A percentile compares a stretch with the other conserved stretches of the same genome.
These are phyloP conservation scores for Termitomyces sp. DNA, from an alignment of 768 basidiomycete genomes.

Conservation along the genomic window DNA sequence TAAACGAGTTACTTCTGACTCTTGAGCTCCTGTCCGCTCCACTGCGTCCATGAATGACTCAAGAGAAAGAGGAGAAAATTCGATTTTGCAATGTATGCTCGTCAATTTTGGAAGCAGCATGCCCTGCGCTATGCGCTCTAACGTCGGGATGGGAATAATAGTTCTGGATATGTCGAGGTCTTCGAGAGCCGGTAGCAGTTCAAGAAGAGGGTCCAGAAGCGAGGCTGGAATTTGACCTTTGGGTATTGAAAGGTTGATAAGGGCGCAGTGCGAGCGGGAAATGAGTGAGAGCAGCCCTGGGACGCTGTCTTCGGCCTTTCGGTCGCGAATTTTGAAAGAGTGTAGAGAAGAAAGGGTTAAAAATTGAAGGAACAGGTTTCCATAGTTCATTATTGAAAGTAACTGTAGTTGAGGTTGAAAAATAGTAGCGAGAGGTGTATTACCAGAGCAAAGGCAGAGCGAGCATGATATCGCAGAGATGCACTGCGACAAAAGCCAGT, in stretches of 20 bases:
- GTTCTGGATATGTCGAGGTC: background rate
- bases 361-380: background rate
- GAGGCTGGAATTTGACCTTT: background rate
- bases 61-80: constrained; percentile 1
- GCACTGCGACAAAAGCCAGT: constrained; percentile 2
- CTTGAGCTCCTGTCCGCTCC: background rate
- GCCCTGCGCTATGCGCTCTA: constrained; percentile 5
- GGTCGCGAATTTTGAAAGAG: background rate
- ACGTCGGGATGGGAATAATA: background rate
- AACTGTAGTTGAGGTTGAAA: background rate
- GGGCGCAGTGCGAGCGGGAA: constrained; percentile 1
- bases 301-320: background rate
- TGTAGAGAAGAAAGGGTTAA: background rate
- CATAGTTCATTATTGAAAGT: background rate
- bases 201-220: background rate
- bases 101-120: constrained; percentile 3
- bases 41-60: constrained; percentile 10
- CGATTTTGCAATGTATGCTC: background rate
- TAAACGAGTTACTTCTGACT: background rate
- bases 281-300: constrained; percentile 4
- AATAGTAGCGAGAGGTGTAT: background rate
- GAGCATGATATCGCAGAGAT: background rate
- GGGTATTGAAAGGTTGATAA: background rate
- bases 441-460: too few relatives aligned
- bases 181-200: background rate